Evolutionary conservation across 2,329 filamentous ascomycete genomes (phyloP), one percentile per base, ranked within the genome.

Genomic region (Erysiphe pulchra): DNA sequence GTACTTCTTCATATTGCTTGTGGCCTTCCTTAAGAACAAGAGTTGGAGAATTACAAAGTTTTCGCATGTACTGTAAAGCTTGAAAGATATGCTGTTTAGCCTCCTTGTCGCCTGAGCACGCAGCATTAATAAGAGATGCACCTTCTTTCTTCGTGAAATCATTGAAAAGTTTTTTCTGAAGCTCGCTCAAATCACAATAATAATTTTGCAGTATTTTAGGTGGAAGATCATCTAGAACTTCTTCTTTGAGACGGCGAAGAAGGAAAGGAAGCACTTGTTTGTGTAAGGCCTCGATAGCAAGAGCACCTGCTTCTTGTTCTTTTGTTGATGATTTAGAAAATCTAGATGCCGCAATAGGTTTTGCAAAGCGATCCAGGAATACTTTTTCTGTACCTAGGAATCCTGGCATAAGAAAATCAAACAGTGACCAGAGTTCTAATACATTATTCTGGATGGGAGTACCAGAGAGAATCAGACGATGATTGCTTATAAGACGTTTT

Each of bases 171-270:
- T 83, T 92, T 65, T 79, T 81, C 61, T 98, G 90, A 45, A 98
- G 66, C 47, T 98, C 90, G 55, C 84, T 93, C 16, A 93, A 76
- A 57, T 98, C 90, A 61, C 90, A 98, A 64, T 98, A 98, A 65
- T 98, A 98, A 61, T 98, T 98, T 60, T 98, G 90, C 45, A 98
- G 66, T 55, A 98, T 98, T 74, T 98, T 98, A 8, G 90, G 90
- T 2, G 90, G 90, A 9, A 98, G 67, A 56, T 98, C 90, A 54
- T 98, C 82, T 48, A 98, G 68, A 16, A 98, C 90, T 60, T 98
- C 90, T 63, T 98, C 90, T 63, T 98, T 98, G 54, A 98, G 71
- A 55, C 90, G 86, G 49, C 90, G 83, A 36, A 98, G 73, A 50
- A 98, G 68, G 76, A 98, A 98, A 1, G 90, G 90, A 32, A 98